These are phyloP conservation scores for Mycena citricolor DNA, from an alignment of 1,284 basidiomycete species.

Conservation along the genomic window DNA sequence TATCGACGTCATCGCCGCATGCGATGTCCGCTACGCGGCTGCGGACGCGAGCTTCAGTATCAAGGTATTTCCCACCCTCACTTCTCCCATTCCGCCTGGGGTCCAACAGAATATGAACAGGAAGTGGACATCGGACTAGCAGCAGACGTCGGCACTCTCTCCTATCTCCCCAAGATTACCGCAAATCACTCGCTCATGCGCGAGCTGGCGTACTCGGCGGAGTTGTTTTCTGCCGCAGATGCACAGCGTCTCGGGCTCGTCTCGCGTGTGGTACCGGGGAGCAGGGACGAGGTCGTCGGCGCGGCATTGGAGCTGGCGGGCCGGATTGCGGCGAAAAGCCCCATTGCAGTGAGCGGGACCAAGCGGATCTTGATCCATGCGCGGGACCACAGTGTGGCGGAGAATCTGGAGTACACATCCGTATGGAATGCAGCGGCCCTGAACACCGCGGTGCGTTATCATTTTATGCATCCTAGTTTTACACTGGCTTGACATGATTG, in stretches of 20 bases:
- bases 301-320: constrained; percentile 69
- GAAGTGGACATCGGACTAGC: constrained; percentile 91
- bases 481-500: background rate
- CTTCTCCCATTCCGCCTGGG: background rate
- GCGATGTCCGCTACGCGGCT: constrained; percentile 80
- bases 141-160: constrained; percentile 88
- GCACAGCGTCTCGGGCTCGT: constrained; percentile 78
- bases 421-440: constrained; percentile 76
- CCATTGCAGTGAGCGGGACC: constrained; percentile 79
- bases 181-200: constrained; percentile 78
- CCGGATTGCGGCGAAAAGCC: constrained; percentile 76
- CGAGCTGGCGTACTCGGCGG: constrained; percentile 81
- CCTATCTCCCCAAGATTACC: constrained; percentile 79
- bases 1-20: constrained; percentile 75
- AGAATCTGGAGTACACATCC: constrained; percentile 79
- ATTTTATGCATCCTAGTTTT: background rate
- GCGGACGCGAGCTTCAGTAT: constrained; percentile 69
- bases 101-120: constrained; percentile 37
- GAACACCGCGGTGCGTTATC: constrained; percentile 59
- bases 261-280: constrained; percentile 72
- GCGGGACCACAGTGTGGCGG: constrained; percentile 78
- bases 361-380: constrained; percentile 78
- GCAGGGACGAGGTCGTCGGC: constrained; percentile 52
- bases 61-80: constrained; percentile 50
- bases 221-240: constrained; percentile 70